These are phyloP conservation scores for Claviceps pazoutovae DNA, from an alignment of 2,329 filamentous ascomycete species.

Conservation along the genomic window DNA sequence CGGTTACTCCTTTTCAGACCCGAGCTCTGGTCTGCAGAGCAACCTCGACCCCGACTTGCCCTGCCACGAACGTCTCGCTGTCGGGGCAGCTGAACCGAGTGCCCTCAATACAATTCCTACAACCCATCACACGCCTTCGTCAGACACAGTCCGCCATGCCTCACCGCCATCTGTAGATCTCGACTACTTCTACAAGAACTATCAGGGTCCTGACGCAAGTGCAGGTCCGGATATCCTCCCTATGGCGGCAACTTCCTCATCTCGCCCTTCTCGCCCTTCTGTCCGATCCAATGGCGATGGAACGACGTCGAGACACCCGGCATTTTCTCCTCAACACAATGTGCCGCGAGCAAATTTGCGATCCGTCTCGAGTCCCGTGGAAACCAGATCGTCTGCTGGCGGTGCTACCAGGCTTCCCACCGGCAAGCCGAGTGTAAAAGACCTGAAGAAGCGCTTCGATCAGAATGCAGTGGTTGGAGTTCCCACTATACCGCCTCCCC, in stretches of 20 bases:
- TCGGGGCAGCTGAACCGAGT: background rate
- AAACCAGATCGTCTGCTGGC: constrained; percentile 23
- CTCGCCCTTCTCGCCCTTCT: constrained; percentile 20
- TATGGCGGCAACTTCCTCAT: constrained; percentile 21
- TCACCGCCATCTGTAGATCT: constrained; percentile 31
- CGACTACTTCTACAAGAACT: constrained; percentile 42
- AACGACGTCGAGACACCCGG: constrained; percentile 33
- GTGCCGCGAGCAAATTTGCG: constrained; percentile 30
- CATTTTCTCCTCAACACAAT: constrained; percentile 25
- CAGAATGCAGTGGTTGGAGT: constrained; percentile 27
- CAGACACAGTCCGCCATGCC: constrained; percentile 20
- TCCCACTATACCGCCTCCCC: constrained; percentile 1
- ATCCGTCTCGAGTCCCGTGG: constrained; percentile 42
- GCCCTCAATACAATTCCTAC: background rate
- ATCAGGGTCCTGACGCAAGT: constrained; percentile 25
- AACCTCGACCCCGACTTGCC: constrained; percentile 2
- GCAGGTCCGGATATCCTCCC: constrained; percentile 20
- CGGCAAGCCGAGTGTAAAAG: constrained; percentile 58
- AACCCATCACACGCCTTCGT: constrained; percentile 9
- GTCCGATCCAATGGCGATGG: constrained; percentile 37
- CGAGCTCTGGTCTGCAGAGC: constrained; percentile 1
- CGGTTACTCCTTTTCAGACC: background rate
- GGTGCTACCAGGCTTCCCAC: constrained; percentile 18
- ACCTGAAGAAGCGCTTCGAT: constrained; percentile 68
- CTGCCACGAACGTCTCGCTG: constrained; percentile 8